Evolutionary conservation across 1,139 yeast species (phyloP).

Genomic region (Nakaseomyces delphensis): DNA sequence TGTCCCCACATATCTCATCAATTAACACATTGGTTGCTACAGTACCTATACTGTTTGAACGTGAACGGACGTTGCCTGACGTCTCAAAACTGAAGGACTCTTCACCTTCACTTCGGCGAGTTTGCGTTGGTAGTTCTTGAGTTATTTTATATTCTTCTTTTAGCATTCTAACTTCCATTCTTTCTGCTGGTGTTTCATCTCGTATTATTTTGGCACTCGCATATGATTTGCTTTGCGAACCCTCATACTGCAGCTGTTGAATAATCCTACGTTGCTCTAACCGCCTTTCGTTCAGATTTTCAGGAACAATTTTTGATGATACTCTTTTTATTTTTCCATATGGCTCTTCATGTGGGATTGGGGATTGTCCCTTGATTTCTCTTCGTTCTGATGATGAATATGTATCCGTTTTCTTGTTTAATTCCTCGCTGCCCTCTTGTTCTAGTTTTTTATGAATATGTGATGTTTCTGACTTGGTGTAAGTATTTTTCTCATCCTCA

Average conservation of each 20-base stretch:
- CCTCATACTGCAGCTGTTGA: neutral
- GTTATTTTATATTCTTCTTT: too few relatives aligned
- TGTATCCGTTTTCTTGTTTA: neutral
- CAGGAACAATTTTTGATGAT: neutral
- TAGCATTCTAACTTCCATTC: too few relatives aligned
- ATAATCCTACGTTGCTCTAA: neutral
- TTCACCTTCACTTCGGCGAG: too few relatives aligned
- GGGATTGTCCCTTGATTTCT: neutral
- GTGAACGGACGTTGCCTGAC: neutral
- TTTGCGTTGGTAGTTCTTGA: too few relatives aligned
- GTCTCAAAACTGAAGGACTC: neutral
- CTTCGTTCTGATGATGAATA: neutral
- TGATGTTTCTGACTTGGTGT: neutral
- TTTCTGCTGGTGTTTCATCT: neutral
- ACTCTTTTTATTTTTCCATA: neutral
- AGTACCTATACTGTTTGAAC: conserved; percentile 10
- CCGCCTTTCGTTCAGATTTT: neutral
- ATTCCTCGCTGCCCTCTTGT: neutral
- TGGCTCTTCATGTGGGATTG: neutral
- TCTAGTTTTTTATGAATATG: neutral
- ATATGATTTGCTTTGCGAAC: neutral
- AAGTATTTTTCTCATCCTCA: neutral
- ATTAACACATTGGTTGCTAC: conserved; percentile 11
- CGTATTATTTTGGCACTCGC: neutral
- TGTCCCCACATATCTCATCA: conserved; percentile 2